Conservation (phyloP, 345 rosid genomes). For the Rhizophora apiculata region DNA sequence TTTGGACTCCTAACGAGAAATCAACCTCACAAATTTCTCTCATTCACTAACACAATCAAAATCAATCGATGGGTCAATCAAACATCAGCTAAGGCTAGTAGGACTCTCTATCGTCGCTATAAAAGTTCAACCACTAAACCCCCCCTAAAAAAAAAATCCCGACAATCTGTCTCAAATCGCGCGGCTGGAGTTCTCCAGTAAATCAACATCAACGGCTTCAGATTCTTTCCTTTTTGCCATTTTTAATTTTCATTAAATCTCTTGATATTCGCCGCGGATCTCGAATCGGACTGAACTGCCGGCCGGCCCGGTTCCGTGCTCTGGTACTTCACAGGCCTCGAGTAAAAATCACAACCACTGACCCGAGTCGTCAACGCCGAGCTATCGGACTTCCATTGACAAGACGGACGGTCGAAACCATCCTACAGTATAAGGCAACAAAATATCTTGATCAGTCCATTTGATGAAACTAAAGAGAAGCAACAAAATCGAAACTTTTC, state of each 20-base stretch:
- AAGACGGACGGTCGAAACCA: slow-evolving; percentile 13
- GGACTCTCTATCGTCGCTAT: slow-evolving; percentile 1
- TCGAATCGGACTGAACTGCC: not conserved
- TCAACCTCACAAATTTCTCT: not conserved
- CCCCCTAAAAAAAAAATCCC: not conserved
- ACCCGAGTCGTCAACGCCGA: not conserved
- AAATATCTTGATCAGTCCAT: too few relatives aligned
- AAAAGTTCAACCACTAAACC: slow-evolving; percentile 14
- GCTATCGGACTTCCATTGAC: slow-evolving; percentile 13
- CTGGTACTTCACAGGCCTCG: slow-evolving; percentile 19
- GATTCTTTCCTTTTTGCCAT: not conserved
- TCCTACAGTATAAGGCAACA: slow-evolving; percentile 10
- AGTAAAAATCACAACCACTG: not conserved
- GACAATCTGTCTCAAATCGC: slow-evolving; percentile 18
- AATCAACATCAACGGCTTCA: slow-evolving; percentile 13
- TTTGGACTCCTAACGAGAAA: too few relatives aligned
- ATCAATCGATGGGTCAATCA: not conserved
- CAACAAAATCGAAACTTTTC: too few relatives aligned
- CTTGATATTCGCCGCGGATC: slow-evolving; percentile 16
- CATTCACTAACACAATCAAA: not conserved
- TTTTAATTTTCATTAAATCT: not conserved
- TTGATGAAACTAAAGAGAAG: too few relatives aligned
- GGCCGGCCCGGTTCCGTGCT: slow-evolving; percentile 9
- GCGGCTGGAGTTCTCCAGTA: slow-evolving; percentile 19
- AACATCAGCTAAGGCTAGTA: not conserved